phyloP scores from a whole-genome alignment of 2,329 filamentous ascomycete genomes.

The Calycina marina region DNA sequence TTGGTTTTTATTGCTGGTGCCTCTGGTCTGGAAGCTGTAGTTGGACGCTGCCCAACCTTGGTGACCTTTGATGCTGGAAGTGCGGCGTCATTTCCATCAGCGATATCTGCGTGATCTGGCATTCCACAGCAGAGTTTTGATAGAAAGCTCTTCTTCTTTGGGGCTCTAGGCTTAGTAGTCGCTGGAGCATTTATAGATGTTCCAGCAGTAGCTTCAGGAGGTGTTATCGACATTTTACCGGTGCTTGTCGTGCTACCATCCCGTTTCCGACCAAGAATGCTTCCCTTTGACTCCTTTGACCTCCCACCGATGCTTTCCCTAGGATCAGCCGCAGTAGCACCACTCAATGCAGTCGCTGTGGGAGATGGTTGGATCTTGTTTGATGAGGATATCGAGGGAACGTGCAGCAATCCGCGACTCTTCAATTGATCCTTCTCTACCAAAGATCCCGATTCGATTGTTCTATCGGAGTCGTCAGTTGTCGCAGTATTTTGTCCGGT shows the following conservation, averaged over 20 bases:
- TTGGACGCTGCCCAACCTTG: constrained; percentile 23
- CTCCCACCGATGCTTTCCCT: constrained; percentile 47
- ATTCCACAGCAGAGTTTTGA: constrained; percentile 34
- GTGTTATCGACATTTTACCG: constrained; percentile 40
- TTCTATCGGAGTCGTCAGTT: constrained; percentile 19
- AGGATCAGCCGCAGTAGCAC: constrained; percentile 41
- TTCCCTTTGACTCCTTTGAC: constrained; percentile 52
- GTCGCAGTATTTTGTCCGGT: constrained; percentile 19
- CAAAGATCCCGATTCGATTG: constrained; percentile 14
- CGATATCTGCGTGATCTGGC: constrained; percentile 24
- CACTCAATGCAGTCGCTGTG: constrained; percentile 44
- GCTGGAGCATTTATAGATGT: constrained; percentile 23
- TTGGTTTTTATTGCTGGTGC: constrained; percentile 8
- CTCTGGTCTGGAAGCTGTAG: constrained; percentile 20
- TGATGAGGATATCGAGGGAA: constrained; percentile 48
- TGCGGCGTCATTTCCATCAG: constrained; percentile 28
- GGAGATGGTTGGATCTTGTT: constrained; percentile 44
- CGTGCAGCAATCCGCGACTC: constrained; percentile 37
- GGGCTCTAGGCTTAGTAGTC: constrained; percentile 18
- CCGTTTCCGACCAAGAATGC: constrained; percentile 45
- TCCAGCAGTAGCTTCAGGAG: constrained; percentile 24
- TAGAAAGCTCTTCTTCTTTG: constrained; percentile 29
- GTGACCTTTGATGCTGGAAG: constrained; percentile 31
- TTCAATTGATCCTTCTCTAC: constrained; percentile 24
- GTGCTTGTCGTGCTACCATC: constrained; percentile 53